Conservation (phyloP, 352 stramenopile species). For the Phytopythium delawarense region DNA sequence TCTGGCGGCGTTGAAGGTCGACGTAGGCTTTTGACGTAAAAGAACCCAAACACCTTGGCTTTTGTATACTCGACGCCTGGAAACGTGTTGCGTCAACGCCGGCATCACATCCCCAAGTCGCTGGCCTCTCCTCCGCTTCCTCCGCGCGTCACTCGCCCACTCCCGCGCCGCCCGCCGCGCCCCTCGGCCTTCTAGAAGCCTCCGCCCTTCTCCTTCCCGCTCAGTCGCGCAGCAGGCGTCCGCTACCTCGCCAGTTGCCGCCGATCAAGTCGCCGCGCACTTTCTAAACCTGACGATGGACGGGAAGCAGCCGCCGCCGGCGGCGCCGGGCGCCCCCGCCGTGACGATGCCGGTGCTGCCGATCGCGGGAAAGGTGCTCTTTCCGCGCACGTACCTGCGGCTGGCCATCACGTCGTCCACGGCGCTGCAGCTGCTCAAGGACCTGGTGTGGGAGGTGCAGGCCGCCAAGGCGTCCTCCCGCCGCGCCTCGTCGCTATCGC, state of each 20-base stretch:
- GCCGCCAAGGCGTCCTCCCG: constrained; percentile 38
- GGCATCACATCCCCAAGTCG: neutral
- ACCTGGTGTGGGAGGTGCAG: constrained; percentile 72
- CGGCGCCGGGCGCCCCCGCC: constrained; percentile 12
- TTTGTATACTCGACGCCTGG: neutral
- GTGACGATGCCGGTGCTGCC: constrained; percentile 60
- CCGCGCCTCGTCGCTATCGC: constrained; percentile 32
- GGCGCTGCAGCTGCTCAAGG: constrained; percentile 70
- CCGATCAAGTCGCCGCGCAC: neutral
- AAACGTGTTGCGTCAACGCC: constrained; percentile 6
- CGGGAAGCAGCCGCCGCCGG: neutral
- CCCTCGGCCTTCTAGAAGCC: constrained; percentile 1
- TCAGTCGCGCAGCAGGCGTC: neutral
- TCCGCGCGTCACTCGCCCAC: neutral
- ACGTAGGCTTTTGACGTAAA: neutral
- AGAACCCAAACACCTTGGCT: neutral
- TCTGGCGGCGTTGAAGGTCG: neutral
- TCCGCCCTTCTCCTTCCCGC: neutral
- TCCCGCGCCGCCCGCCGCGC: neutral
- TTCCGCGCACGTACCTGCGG: constrained; percentile 70
- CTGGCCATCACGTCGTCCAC: constrained; percentile 58
- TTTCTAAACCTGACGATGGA: constrained; percentile 12
- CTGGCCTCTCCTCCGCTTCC: neutral
- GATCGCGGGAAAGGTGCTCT: constrained; percentile 68
- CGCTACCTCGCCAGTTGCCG: neutral